Evolutionary conservation across 306 rosid genomes (phyloP).

Genomic region (Malus asiatica): DNA sequence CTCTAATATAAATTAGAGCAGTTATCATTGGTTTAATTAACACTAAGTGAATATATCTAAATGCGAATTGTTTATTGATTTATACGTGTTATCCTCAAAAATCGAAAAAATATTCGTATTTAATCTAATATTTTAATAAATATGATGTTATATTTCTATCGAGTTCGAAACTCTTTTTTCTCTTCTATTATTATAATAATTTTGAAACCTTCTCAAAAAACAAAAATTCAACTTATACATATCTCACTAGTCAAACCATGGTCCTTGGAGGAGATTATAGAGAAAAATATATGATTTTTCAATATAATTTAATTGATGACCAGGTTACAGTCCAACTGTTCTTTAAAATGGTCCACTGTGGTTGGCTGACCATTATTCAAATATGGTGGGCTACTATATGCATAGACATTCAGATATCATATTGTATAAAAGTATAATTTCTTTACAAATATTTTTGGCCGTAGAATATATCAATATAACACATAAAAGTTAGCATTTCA

Average conservation of each 20-base stretch:
- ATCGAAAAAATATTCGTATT: too few species aligned
- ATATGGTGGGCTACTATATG: not conserved
- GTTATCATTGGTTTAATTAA: too few species aligned
- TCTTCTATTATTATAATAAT: too few species aligned
- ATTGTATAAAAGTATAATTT: not conserved
- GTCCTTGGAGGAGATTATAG: not conserved
- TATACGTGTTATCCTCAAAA: too few species aligned
- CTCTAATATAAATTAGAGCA: too few species aligned
- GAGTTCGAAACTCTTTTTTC: accelerated
- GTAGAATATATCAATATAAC: too few species aligned
- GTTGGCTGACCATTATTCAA: slow-evolving; percentile 3
- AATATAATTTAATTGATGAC: not conserved
- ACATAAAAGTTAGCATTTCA: not conserved
- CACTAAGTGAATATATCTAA: too few species aligned
- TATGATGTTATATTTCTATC: too few species aligned
- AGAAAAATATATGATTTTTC: not conserved
- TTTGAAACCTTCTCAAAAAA: too few species aligned
- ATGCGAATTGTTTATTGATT: too few species aligned
- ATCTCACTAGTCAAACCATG: not conserved
- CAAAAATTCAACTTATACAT: too few species aligned
- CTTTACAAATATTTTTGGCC: not conserved
- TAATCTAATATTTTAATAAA: too few species aligned
- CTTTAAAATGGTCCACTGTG: not conserved
- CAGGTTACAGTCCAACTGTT: not conserved
- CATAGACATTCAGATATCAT: not conserved